Percentiles rank a stretch among this genome's conserved stretches.
Evolutionary conservation across 345 rosid genomes (phyloP).

Genomic region (Boechera divaricarpa): DNA sequence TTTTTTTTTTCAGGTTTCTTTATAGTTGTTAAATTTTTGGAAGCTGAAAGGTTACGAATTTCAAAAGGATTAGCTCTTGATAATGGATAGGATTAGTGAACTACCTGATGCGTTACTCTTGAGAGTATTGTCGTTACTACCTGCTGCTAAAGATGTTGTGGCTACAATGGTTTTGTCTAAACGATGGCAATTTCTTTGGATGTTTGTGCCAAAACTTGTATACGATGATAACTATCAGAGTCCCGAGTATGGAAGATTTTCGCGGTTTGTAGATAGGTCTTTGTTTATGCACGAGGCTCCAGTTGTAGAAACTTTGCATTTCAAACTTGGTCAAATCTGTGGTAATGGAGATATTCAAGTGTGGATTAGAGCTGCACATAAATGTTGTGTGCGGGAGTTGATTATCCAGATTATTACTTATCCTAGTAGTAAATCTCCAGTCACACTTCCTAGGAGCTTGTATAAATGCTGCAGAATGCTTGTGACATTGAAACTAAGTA

Average conservation of each 20-base stretch:
- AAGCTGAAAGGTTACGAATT: too few species aligned
- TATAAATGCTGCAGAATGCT: constrained; percentile 12
- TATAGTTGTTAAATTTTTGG: too few species aligned
- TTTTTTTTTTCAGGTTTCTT: too few species aligned
- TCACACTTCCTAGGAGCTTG: constrained; percentile 9
- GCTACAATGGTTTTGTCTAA: too few species aligned
- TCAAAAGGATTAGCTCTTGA: neutral
- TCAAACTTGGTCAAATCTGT: constrained; percentile 9
- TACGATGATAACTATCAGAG: neutral
- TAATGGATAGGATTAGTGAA: constrained; percentile 4
- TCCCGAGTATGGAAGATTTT: neutral
- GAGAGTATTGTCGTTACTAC: neutral
- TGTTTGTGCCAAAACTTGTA: constrained; percentile 18
- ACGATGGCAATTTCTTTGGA: constrained; percentile 9
- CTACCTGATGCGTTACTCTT: too few species aligned
- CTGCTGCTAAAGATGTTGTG: constrained; percentile 15
- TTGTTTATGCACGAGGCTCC: constrained; percentile 7
- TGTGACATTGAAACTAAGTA: constrained; percentile 16
- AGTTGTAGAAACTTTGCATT: constrained; percentile 2
- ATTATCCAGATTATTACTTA: neutral
- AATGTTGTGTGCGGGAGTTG: neutral
- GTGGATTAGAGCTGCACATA: constrained; percentile 18
- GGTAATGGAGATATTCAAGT: neutral
- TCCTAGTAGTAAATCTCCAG: neutral
- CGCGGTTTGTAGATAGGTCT: constrained; percentile 15